Evolutionary conservation across 2,329 filamentous ascomycete species (phyloP).

Genomic region (Phyllosticta capitalensis): DNA sequence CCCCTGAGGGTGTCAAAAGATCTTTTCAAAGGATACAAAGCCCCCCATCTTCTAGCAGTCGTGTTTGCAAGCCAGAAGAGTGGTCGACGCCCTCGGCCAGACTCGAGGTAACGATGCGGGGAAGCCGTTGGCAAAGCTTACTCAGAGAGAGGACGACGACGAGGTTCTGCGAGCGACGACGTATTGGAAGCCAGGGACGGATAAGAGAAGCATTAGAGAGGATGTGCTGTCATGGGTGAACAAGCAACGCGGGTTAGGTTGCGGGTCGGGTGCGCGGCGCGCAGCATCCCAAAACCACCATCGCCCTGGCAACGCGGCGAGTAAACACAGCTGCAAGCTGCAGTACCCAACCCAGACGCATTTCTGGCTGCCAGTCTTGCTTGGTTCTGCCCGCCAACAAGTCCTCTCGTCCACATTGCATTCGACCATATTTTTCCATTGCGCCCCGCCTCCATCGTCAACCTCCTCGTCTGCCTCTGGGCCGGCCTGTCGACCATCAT

Average conservation of each 20-base stretch:
- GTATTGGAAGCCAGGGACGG: not conserved
- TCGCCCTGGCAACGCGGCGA: not conserved
- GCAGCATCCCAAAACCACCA: not conserved
- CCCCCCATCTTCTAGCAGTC: not conserved
- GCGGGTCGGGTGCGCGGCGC: not conserved
- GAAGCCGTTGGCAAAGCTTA: not conserved
- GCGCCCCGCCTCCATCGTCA: not conserved
- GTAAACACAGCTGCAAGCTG: not conserved
- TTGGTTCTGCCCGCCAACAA: not conserved
- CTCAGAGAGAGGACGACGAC: not conserved
- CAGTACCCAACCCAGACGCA: not conserved
- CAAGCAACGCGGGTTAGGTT: not conserved
- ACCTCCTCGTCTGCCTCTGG: not conserved
- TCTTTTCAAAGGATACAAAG: not conserved
- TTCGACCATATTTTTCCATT: not conserved
- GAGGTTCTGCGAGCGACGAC: not conserved
- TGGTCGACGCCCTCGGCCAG: not conserved
- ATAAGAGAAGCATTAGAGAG: not conserved
- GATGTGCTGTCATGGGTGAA: not conserved
- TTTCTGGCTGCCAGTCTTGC: not conserved
- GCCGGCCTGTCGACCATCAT: not conserved
- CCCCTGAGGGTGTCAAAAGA: too few relatives aligned
- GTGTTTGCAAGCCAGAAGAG: not conserved
- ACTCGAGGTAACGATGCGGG: not conserved
- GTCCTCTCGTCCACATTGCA: not conserved